Evolutionary conservation across 495 filamentous ascomycete species (phyloP), one percentile per base, ranked within the genome.

Genomic region (Terfezia boudieri): DNA sequence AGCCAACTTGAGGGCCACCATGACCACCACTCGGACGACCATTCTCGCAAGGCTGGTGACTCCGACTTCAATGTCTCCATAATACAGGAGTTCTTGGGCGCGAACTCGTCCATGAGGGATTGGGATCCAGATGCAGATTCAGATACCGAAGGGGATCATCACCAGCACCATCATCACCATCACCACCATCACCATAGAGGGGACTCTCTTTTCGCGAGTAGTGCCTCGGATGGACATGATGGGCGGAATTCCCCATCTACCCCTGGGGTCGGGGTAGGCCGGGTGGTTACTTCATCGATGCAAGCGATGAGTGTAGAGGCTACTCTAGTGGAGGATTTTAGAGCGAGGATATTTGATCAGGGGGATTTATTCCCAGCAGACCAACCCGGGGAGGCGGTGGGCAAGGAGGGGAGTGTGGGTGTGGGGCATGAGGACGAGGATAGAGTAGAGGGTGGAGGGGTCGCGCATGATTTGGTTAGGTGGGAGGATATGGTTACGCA

Each of bases 401-500:
- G 26, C 4, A 32, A 32, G 26, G 26, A 4, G 26, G 26, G 26
- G 26, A 7, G 26, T 32, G 26, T 32, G 26, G 26, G 26, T 32
- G 26, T 32, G 26, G 26, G 7, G 26, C 26, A 32, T 32, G 26
- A 32, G 1, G 26, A 54, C 12, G 0, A 54, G 51, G 14, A 62
- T 62, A 41, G 60, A 61, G 16, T 52, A 37, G 12, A 46, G 50
- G 1, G 53, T 57, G 20, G 55, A 55, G 10, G 38, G 50, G 2
- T 59, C 9, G 32, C 56, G 11, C 56, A 62, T 51, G 60, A 64
- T 53, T 50, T 61, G 17, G 59, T 64, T 37, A 53, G 59, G 36
- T 64, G 62, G 62, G 62, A 64, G 36, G 62, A 64, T 52, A 63
- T 63, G 60, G 54, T 57, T n/a, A 60, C 55, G 0, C 62, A 64